These are phyloP conservation scores for Byssothecium circinans DNA, from an alignment of 2,329 filamentous ascomycete genomes.

Conservation along the genomic window DNA sequence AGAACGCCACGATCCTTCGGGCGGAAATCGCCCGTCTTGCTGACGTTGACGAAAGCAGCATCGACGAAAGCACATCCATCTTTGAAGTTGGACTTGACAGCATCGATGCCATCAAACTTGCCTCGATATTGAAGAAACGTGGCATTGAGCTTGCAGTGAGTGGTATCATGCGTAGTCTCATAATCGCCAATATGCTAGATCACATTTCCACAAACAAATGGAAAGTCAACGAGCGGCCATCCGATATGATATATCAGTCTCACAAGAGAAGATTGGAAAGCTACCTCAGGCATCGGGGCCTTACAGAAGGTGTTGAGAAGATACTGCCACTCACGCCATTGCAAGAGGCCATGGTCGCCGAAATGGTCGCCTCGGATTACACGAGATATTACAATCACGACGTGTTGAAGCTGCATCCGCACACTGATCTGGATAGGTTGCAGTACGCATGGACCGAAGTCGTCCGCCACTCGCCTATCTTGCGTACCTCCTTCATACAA, in stretches of 20 bases:
- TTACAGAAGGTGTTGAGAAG: conserved; percentile 53
- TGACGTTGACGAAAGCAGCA: conserved; percentile 51
- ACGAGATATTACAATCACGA: conserved; percentile 85
- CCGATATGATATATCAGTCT: conserved; percentile 17
- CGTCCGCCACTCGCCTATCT: conserved; percentile 64
- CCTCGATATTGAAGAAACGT: conserved; percentile 66
- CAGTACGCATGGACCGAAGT: conserved; percentile 64
- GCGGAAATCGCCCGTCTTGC: conserved; percentile 66
- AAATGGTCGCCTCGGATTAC: conserved; percentile 76
- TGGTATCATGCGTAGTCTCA: conserved; percentile 72
- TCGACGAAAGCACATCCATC: conserved; percentile 66
- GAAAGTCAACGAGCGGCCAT: conserved; percentile 2
- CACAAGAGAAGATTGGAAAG: conserved; percentile 39
- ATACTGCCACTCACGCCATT: conserved; percentile 77
- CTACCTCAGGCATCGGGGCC: conserved; percentile 42
- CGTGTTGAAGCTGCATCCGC: conserved; percentile 61
- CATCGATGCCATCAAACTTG: conserved; percentile 85
- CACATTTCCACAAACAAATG: conserved; percentile 13
- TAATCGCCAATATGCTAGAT: conserved; percentile 62
- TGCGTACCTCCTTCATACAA: conserved; percentile 73
- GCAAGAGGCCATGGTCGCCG: conserved; percentile 83
- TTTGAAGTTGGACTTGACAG: conserved; percentile 87
- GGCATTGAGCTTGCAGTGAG: conserved; percentile 69
- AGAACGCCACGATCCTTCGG: conserved; percentile 57
- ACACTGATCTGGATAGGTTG: conserved; percentile 60